Evolutionary conservation across 192 early-diverging fungal species (phyloP), one percentile per base, ranked within the genome.

Genomic region (Coemansia aciculifera): DNA sequence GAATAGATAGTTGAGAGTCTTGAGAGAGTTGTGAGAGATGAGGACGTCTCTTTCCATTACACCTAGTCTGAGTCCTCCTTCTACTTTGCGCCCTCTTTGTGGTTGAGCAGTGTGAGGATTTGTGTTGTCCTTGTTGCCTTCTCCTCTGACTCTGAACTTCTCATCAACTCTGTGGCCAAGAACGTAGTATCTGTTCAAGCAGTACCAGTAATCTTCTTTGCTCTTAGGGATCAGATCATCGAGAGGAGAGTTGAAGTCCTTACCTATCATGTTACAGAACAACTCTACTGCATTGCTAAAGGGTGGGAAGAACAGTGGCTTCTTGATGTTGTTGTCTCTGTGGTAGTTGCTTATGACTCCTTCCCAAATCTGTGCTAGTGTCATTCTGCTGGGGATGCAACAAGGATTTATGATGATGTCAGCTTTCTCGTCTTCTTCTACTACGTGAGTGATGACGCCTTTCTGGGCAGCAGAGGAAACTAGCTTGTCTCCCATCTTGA

Each of bases 361-460:
- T 24, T 62, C 60, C 40, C 60, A 62, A 0, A 62, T 37, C 12
- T 62, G 60, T 11, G 37, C 60, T 3, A 62, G 5, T 17, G 60
- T 62, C 60, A 62, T 62, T 34, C 60, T 62, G 12, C 60, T 62
- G 1, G 60, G 60, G 29, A 62, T 62, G 40, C 40, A 62, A 17
- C 60, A 62, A 32, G 60, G 60, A 11, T 62, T 62, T 62, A 62
- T 62, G 19, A 62, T 62, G 13, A 62, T 38, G 12, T 62, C 60
- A 62, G 60, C 40, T 29, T 1, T 1, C 23, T 62, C 60, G 2
- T 62, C 60, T 23, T 62, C 60, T 27, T 52, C 49, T 29, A 52
- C 19, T 29, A 27, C 24, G 3, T 52, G 27, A 11, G 49, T 27
- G 21, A 52, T 52, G 21, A 52, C 49, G 19, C 49, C 49, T 23